Evolutionary conservation across 352 stramenopile species (phyloP).

Genomic region (Phytophthora multivora): DNA sequence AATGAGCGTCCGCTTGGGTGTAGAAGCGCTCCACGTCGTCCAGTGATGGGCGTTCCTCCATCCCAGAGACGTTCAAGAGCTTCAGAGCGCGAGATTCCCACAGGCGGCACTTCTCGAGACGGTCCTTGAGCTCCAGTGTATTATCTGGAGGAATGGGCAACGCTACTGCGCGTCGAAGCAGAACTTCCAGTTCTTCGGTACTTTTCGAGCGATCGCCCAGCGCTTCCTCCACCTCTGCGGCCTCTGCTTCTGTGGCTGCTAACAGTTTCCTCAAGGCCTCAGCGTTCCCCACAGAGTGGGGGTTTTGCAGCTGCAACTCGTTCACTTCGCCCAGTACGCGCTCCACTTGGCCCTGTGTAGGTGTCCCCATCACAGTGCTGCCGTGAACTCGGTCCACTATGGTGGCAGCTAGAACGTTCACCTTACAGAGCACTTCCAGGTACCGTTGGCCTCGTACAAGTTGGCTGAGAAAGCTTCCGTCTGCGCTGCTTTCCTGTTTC

Average conservation of each 20-base stretch:
- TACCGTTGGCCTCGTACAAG: slow-evolving; percentile 27
- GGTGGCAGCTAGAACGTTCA: slow-evolving; percentile 31
- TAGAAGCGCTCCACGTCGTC: slow-evolving; percentile 59
- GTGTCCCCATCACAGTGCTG: slow-evolving; percentile 12
- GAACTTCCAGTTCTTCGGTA: slow-evolving; percentile 49
- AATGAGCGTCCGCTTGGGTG: slow-evolving; percentile 55
- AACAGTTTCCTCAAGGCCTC: slow-evolving; percentile 45
- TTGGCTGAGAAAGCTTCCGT: slow-evolving; percentile 19
- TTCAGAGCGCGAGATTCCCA: slow-evolving; percentile 62
- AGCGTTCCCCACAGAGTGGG: slow-evolving; percentile 38
- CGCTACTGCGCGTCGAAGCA: slow-evolving; percentile 38
- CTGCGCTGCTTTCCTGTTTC: slow-evolving; percentile 18
- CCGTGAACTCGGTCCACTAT: slow-evolving; percentile 20
- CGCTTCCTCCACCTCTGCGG: slow-evolving; percentile 32
- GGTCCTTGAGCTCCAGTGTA: slow-evolving; percentile 51
- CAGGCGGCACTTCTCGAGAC: slow-evolving; percentile 51
- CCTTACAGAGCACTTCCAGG: slow-evolving; percentile 34
- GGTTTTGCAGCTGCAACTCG: slow-evolving; percentile 18
- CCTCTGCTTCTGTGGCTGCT: slow-evolving; percentile 30
- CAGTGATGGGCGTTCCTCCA: slow-evolving; percentile 39
- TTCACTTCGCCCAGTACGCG: slow-evolving; percentile 39
- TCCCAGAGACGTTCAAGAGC: slow-evolving; percentile 35
- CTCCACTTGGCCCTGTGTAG: slow-evolving; percentile 36
- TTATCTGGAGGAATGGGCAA: slow-evolving; percentile 49
- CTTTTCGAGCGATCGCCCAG: slow-evolving; percentile 48